Percentiles rank a stretch among this genome's conserved stretches.
Evolutionary conservation across 352 stramenopile genomes (phyloP).

Genomic region (Phytophthora boehmeriae): DNA sequence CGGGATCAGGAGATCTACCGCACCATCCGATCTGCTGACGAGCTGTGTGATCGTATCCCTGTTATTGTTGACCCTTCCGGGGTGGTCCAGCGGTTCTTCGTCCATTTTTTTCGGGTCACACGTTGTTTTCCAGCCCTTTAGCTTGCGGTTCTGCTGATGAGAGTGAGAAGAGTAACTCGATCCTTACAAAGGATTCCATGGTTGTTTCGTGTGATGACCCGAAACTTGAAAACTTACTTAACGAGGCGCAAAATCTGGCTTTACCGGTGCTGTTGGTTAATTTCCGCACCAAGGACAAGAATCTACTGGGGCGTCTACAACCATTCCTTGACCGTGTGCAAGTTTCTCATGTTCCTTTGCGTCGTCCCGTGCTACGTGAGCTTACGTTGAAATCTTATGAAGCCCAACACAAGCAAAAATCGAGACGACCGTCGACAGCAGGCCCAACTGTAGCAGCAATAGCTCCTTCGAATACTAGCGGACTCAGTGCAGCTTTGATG

Average conservation of each 20-base stretch:
- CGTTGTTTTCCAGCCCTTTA: constrained; percentile 33
- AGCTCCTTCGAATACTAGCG: constrained; percentile 7
- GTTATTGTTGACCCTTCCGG: constrained; percentile 50
- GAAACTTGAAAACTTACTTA: constrained; percentile 26
- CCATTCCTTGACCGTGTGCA: constrained; percentile 24
- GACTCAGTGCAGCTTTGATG: constrained; percentile 1
- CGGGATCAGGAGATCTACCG: constrained; percentile 6
- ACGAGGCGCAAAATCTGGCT: constrained; percentile 31
- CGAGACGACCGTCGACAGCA: constrained; percentile 13
- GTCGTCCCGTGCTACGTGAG: constrained; percentile 26
- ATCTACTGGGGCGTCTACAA: constrained; percentile 14
- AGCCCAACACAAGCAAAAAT: constrained; percentile 24
- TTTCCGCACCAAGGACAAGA: constrained; percentile 28
- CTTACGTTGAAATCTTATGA: constrained; percentile 28
- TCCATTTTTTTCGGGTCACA: constrained; percentile 55
- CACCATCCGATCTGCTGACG: constrained; percentile 31
- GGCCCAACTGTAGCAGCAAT: constrained; percentile 9
- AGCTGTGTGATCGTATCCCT: constrained; percentile 42
- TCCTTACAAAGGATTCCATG: constrained; percentile 23
- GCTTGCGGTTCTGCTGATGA: constrained; percentile 15
- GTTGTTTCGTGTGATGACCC: constrained; percentile 42
- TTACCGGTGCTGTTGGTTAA: constrained; percentile 47
- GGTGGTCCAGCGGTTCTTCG: constrained; percentile 50
- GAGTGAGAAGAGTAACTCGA: constrained; percentile 24
- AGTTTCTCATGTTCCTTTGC: constrained; percentile 16